phyloP scores from a whole-genome alignment of 2,329 filamentous ascomycete species.

The Ceratocystis alfenasii region DNA sequence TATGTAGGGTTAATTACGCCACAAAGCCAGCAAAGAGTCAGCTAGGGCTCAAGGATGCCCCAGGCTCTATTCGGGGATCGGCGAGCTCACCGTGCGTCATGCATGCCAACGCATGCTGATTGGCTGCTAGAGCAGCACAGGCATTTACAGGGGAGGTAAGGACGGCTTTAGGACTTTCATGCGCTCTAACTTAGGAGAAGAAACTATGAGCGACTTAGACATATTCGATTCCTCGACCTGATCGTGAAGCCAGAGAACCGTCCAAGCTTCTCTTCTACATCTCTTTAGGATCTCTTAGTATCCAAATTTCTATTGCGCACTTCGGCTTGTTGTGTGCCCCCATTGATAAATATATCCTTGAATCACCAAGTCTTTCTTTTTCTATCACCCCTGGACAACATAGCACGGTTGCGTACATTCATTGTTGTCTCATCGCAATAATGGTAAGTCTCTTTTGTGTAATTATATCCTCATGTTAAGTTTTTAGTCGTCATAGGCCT shows the following conservation, averaged over 20 bases:
- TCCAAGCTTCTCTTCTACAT: neutral
- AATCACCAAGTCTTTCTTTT: neutral
- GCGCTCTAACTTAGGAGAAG: neutral
- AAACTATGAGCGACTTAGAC: neutral
- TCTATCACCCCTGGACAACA: neutral
- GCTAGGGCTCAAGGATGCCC: neutral
- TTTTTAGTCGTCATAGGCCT: neutral
- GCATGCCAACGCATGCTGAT: neutral
- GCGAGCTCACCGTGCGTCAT: slow-evolving; percentile 11
- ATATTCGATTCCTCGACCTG: neutral
- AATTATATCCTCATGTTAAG: neutral
- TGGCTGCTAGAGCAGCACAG: slow-evolving; percentile 3
- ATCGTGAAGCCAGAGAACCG: slow-evolving; percentile 7
- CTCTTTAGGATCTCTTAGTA: too few relatives aligned
- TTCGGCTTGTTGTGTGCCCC: neutral
- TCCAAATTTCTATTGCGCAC: neutral
- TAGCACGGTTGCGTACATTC: neutral
- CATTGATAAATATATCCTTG: slow-evolving; percentile 3
- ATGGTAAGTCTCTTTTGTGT: slow-evolving; percentile 20
- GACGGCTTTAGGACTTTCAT: too few relatives aligned
- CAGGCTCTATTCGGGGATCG: slow-evolving; percentile 1
- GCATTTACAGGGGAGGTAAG: neutral
- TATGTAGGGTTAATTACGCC: neutral
- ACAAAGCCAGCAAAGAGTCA: neutral
- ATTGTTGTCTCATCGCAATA: slow-evolving; percentile 2